A percentile compares a stretch with the other conserved stretches of the same genome.
phyloP scores from a whole-genome alignment of 805 yeast species.

The Metschnikowia cubensis region DNA sequence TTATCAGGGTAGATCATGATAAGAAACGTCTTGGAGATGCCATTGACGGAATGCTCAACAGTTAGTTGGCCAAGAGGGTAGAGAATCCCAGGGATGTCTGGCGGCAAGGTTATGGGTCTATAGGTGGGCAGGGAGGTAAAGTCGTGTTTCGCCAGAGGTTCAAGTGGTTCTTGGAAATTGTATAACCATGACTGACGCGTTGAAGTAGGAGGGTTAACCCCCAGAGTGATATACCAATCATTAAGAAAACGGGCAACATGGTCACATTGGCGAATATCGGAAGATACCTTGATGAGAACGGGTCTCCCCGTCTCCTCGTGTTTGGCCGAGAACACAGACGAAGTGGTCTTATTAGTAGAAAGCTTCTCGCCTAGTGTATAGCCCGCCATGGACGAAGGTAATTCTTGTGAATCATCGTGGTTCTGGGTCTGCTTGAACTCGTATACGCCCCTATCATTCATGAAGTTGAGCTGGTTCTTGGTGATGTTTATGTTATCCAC shows the following conservation, averaged over 20 bases:
- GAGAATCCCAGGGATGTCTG: constrained; percentile 24
- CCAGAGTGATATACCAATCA: constrained; percentile 33
- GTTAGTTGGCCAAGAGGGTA: constrained; percentile 25
- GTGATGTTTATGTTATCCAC: constrained; percentile 25
- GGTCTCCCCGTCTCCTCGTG: constrained; percentile 12
- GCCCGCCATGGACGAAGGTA: constrained; percentile 21
- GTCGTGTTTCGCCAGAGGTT: not conserved
- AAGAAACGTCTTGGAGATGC: constrained; percentile 14
- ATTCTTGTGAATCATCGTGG: constrained; percentile 14
- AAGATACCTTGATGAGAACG: constrained; percentile 24
- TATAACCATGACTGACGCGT: constrained; percentile 10
- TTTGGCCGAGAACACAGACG: constrained; percentile 19
- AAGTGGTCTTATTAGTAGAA: constrained; percentile 9
- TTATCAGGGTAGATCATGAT: constrained; percentile 22
- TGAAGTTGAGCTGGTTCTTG: constrained; percentile 19
- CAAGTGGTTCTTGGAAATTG: not conserved
- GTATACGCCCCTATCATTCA: constrained; percentile 13
- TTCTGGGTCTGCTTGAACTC: constrained; percentile 7
- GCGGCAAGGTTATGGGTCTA: constrained; percentile 26
- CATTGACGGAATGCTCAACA: constrained; percentile 4
- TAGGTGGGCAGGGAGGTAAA: not conserved
- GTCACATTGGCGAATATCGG: constrained; percentile 20
- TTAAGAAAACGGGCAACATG: constrained; percentile 28
- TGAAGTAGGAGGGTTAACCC: constrained; percentile 17
- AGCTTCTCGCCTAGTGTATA: constrained; percentile 21